Percentiles rank a stretch among this genome's conserved stretches.
These are phyloP conservation scores for Ramichloridium luteum DNA, from an alignment of 2,329 filamentous ascomycete genomes.

Conservation along the genomic window DNA sequence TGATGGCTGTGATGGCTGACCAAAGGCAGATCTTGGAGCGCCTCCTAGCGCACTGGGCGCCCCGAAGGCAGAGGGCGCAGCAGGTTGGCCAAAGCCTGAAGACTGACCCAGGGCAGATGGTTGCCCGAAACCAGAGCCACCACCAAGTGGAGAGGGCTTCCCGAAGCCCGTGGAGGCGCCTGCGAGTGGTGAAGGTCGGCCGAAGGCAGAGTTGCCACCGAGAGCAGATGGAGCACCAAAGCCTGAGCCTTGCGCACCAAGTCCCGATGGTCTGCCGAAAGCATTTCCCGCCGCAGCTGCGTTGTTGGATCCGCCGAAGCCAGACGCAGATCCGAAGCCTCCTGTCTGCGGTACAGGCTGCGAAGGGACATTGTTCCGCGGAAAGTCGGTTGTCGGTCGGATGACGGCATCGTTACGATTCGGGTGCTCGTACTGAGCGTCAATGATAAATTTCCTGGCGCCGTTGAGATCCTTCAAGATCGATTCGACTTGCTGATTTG, in stretches of 20 bases:
- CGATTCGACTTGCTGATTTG: slow-evolving; percentile 43
- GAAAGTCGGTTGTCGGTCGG: slow-evolving; percentile 6
- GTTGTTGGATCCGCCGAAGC: slow-evolving; percentile 6
- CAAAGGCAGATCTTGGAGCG: slow-evolving; percentile 11
- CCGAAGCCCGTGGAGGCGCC: slow-evolving; percentile 15
- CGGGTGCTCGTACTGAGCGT: slow-evolving; percentile 57
- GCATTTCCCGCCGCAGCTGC: slow-evolving; percentile 6
- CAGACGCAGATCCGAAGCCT: slow-evolving; percentile 9
- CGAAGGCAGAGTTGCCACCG: slow-evolving; percentile 3
- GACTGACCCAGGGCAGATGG: slow-evolving; percentile 15
- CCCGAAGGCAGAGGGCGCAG: slow-evolving; percentile 5
- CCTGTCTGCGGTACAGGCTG: not conserved
- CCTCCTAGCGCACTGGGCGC: not conserved
- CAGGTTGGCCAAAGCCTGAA: slow-evolving; percentile 10
- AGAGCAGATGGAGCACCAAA: slow-evolving; percentile 20
- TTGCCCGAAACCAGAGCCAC: slow-evolving; percentile 30
- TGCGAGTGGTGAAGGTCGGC: slow-evolving; percentile 4
- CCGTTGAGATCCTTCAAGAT: slow-evolving; percentile 57
- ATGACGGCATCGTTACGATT: slow-evolving; percentile 41
- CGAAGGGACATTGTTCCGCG: slow-evolving; percentile 1
- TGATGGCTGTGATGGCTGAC: slow-evolving; percentile 11
- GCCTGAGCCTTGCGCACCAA: slow-evolving; percentile 12
- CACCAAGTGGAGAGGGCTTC: slow-evolving; percentile 13
- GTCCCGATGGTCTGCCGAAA: slow-evolving; percentile 9
- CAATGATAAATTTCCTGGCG: slow-evolving; percentile 57